Base-by-base conservation (phyloP, 352 stramenopile genomes). In the Pythium biforme region DNA sequence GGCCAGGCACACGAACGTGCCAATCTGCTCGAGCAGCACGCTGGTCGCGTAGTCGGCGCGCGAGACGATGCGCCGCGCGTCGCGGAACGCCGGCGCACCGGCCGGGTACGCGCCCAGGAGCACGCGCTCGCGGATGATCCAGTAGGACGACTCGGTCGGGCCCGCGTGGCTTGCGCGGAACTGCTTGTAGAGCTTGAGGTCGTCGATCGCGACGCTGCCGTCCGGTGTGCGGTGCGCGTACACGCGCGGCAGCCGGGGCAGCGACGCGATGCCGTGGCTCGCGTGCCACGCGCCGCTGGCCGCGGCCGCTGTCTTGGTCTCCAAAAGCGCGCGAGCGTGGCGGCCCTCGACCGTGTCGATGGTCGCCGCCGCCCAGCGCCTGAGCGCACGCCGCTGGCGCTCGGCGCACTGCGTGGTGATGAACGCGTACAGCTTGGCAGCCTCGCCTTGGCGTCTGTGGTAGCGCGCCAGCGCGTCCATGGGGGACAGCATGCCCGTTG, bases 81-180 rank as follows among this genome's bases (percentile, higher is more conserved):
- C 68, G 3, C 68, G 70, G 15, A 85, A 85, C 14, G 77, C 75
- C 4, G 47, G 47, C 51, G 63, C 47, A 14, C 82, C 81, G 0
- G 71, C 33, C 1, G 86, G 86, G 56, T 86, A 91, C 7, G 66
- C 62, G 9, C 84, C 83, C 23, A 76, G 64, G 14, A 93, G 73
- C 31, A 93, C 62, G 11, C 77, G 73, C 29, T 64, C 57, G 39
- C 78, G 79, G 34, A 93, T 57, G 55, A 92, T 62, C 86, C 84
- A 93, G 57, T 86, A 90, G 29, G 81, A 91, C 48, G 70, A 69
- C 55, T 89, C 81, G 0, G 81, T 89, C 8, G 84, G 84, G 0
- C 86, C 83, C 0, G 70, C 65, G 60, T 92, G 81, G 53, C 77
- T 83, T 9, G 69, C 66, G n/a, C 76, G 73, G 48, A 95, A 95